phyloP scores from a whole-genome alignment of 2,329 filamentous ascomycete species.

The Hymenoscyphus linearis region DNA sequence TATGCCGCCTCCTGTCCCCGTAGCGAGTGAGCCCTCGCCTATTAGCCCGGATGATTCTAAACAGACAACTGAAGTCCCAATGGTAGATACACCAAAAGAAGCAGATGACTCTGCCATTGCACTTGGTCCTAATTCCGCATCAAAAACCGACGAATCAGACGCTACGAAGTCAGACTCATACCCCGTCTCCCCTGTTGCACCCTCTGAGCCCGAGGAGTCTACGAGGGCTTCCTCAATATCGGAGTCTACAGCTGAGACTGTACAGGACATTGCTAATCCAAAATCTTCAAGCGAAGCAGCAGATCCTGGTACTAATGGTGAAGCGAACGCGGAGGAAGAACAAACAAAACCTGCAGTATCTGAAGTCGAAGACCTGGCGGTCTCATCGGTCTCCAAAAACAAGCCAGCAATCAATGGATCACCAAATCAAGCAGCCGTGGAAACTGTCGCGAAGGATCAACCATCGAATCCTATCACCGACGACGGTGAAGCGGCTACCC shows the following conservation, averaged over 20 bases:
- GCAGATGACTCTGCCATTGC: slow-evolving; percentile 50
- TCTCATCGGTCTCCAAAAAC: too few species aligned
- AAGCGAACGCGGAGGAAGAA: background rate
- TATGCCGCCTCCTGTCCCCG: background rate
- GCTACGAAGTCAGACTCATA: slow-evolving; percentile 52
- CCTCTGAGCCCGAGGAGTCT: slow-evolving; percentile 49
- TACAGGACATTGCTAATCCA: slow-evolving; percentile 32
- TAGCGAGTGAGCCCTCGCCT: slow-evolving; percentile 22
- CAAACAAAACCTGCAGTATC: background rate
- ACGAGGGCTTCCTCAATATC: slow-evolving; percentile 61
- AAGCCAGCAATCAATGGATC: too few species aligned
- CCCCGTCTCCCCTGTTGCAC: slow-evolving; percentile 25
- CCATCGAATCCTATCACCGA: background rate
- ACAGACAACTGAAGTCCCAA: slow-evolving; percentile 8
- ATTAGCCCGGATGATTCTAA: slow-evolving; percentile 6
- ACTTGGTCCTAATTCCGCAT: slow-evolving; percentile 41
- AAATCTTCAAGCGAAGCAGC: slow-evolving; percentile 11
- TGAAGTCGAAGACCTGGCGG: background rate
- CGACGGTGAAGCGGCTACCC: background rate
- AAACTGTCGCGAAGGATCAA: background rate
- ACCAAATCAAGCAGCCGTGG: background rate
- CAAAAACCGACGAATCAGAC: slow-evolving; percentile 26
- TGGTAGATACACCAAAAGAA: slow-evolving; percentile 17
- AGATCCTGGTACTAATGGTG: background rate
- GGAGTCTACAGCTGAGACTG: slow-evolving; percentile 56